Percentiles rank a stretch among this genome's conserved stretches.
Conservation (phyloP, 257 asterid species). For the Parsonsia alboflavescens region DNA sequence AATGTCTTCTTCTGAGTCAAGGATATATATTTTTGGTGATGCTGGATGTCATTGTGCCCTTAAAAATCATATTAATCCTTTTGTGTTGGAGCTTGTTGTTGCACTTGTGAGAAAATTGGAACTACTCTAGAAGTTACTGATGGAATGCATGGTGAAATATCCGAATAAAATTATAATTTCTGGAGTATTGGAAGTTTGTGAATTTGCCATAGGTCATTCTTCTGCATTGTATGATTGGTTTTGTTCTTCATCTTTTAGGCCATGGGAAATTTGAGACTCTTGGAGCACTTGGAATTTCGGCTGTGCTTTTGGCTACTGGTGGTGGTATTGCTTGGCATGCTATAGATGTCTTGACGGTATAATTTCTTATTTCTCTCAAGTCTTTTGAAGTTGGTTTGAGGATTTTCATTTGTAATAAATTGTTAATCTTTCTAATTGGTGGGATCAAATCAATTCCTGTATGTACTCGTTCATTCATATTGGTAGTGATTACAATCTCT, state of each 20-base stretch:
- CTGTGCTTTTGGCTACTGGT: constrained; percentile 79
- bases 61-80: neutral
- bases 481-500: neutral
- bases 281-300: constrained; percentile 94
- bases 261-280: constrained; percentile 96
- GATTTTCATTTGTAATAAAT: constrained; percentile 1
- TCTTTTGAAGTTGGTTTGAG: neutral
- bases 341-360: constrained; percentile 64
- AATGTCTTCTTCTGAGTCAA: neutral
- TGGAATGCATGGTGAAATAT: neutral
- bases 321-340: constrained; percentile 99
- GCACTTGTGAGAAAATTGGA: neutral
- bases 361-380: constrained; percentile 4
- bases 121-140: neutral
- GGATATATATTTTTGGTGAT: neutral
- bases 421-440: neutral
- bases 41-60: neutral
- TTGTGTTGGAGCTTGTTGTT: neutral
- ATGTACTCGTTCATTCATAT: neutral
- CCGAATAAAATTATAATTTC: neutral
- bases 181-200: neutral
- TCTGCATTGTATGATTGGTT: constrained; percentile 17
- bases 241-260: constrained; percentile 43
- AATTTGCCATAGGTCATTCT: constrained; percentile 10
- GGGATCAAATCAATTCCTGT: neutral